A percentile compares a stretch with the other conserved stretches of the same genome.
Evolutionary conservation across 441 rosid species (phyloP).

Genomic region (Erodium texanum): DNA sequence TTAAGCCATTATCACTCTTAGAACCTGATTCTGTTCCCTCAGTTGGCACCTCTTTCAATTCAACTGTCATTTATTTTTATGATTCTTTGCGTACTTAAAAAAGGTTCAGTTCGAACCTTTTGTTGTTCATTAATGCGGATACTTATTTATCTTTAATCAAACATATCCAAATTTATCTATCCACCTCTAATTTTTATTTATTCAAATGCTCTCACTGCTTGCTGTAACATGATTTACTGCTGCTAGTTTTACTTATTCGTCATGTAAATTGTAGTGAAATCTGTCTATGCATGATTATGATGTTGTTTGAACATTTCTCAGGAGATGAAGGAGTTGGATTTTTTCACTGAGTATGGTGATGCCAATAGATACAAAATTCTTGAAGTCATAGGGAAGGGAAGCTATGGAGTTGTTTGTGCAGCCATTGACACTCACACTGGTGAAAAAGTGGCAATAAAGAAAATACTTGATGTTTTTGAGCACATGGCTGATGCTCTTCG

Average conservation of each 20-base stretch:
- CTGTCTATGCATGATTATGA: slow-evolving; percentile 2
- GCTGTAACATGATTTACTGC: neutral
- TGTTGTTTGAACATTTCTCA: slow-evolving; percentile 18
- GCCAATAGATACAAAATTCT: slow-evolving; percentile 74
- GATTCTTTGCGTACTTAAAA: neutral
- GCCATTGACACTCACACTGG: slow-evolving; percentile 50
- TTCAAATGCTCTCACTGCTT: neutral
- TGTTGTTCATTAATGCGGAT: neutral
- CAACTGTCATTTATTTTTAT: neutral
- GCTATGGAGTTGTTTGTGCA: slow-evolving; percentile 97
- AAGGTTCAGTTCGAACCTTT: neutral
- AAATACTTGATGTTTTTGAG: slow-evolving; percentile 36
- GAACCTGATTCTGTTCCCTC: slow-evolving; percentile 3
- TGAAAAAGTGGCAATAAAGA: slow-evolving; percentile 27
- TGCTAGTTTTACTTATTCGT: neutral
- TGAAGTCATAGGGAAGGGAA: slow-evolving; percentile 93
- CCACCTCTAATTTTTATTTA: too few species aligned
- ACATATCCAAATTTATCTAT: neutral
- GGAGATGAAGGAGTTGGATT: slow-evolving; percentile 66
- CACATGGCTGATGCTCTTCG: slow-evolving; percentile 81
- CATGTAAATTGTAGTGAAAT: neutral
- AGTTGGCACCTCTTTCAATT: neutral
- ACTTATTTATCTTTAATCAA: neutral
- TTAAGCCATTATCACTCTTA: neutral
- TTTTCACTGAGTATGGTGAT: slow-evolving; percentile 94